Evolutionary conservation across 768 basidiomycete species (phyloP), one percentile per base, ranked within the genome.

Genomic region (Suillus decipiens): DNA sequence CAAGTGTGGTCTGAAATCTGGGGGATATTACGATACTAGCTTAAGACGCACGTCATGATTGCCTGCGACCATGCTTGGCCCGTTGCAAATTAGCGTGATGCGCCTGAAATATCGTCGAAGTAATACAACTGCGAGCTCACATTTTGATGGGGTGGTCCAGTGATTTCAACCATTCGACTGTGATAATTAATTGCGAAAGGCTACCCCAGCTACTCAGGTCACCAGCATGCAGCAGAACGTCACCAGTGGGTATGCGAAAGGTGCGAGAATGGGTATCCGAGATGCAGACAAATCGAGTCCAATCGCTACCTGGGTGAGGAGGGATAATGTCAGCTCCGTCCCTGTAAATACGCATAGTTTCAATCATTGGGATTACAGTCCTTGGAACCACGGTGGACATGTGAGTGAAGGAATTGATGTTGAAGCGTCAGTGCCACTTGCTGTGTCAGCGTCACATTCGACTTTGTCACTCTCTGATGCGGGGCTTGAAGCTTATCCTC

Each of bases 151-250:
- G 79, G 66, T 90, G 89, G 1, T 86, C 82, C 55, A 89, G 73
- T 11, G 73, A 69, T 63, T 71, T 80, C 47, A 90, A 70, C 89
- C 89, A 90, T 9, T 83, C 78, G 68, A 86, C 75, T 15, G 86
- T 88, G 50, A 67, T 72, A 55, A 75, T 61, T 50, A 89, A 77
- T 31, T 86, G 81, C 1, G 71, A 61, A 33, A 78, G 61, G 2
- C 67, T 76, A 1, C 89, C 89, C 51, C 70, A 73, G 31, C 80
- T 78, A 24, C 86, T 88, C 55, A 90, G 72, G 65, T 90, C 89
- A 1, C 89, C 89, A 28, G 79, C 79, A 65, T 90, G 88, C 22
- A 90, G 70, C 2, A 90, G 77, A 1, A 90, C 85, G 66, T 90
- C 89, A 14, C 89, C 88, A 3, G 74, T 67, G 5, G 89, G 89